A percentile compares a stretch with the other conserved stretches of the same genome.
These are phyloP conservation scores for Trichoderma gamsii DNA, from an alignment of 495 filamentous ascomycete genomes.

Conservation along the genomic window DNA sequence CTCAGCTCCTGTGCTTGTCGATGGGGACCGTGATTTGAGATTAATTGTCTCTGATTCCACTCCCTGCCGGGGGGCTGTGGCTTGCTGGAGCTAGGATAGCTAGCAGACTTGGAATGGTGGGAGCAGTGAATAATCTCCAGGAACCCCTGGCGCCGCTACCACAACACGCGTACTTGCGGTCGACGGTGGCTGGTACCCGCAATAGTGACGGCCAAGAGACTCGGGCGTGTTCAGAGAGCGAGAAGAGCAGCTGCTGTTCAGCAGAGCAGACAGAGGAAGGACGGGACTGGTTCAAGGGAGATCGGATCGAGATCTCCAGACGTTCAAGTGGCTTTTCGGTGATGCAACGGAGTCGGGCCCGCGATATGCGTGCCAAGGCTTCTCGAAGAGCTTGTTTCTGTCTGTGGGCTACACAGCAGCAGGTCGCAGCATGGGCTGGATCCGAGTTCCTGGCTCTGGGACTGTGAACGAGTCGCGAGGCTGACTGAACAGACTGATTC, in stretches of 20 bases:
- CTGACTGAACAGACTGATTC: background rate
- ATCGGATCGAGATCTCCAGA: background rate
- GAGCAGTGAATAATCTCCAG: constrained; percentile 1
- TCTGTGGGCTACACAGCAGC: background rate
- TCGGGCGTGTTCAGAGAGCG: too few relatives aligned
- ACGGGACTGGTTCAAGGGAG: background rate
- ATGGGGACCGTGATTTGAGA: background rate
- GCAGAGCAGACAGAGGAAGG: background rate
- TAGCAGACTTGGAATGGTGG: background rate
- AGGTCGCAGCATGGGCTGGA: background rate
- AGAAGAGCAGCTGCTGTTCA: too few relatives aligned
- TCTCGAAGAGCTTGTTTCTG: background rate
- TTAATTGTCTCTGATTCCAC: background rate
- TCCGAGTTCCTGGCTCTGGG: background rate
- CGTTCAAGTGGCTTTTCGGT: background rate
- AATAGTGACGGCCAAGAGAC: background rate
- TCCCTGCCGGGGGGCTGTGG: background rate
- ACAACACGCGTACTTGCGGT: background rate
- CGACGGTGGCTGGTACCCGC: background rate
- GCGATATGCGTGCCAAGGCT: background rate
- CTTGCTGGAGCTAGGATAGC: background rate
- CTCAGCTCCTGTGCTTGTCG: background rate
- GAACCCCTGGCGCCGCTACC: background rate
- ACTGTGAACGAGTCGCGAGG: background rate
- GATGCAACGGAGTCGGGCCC: background rate